Percentiles rank a stretch among this genome's conserved stretches.
phyloP scores from a whole-genome alignment of 306 rosid species.

The Quercus suber region DNA sequence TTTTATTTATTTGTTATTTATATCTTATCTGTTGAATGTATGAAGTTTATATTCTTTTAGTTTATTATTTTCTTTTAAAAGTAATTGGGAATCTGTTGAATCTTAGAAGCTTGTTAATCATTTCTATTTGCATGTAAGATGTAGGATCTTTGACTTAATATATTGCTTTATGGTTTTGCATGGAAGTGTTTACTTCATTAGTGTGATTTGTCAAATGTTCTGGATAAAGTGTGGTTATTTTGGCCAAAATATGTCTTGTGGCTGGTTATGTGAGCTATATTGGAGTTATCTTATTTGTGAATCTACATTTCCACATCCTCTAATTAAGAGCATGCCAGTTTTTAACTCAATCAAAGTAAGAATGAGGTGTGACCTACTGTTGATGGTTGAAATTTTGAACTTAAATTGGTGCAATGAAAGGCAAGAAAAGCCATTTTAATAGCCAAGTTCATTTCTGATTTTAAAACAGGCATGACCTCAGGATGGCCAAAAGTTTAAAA shows the following conservation, averaged over 20 bases:
- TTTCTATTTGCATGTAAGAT: too few relatives aligned
- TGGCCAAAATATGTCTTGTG: not conserved
- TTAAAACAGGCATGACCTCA: not conserved
- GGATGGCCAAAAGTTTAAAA: not conserved
- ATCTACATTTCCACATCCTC: not conserved
- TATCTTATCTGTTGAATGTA: not conserved
- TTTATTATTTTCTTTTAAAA: not conserved
- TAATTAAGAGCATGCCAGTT: not conserved
- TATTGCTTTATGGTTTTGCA: not conserved
- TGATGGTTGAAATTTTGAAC: not conserved
- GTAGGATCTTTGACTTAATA: too few relatives aligned
- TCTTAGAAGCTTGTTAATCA: not conserved
- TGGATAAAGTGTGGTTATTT: not conserved
- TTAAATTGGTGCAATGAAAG: not conserved
- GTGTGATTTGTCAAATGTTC: not conserved
- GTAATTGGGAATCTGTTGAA: not conserved
- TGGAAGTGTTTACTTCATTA: not conserved
- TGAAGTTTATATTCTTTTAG: constrained; percentile 6
- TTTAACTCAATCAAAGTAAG: not conserved
- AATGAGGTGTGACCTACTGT: not conserved
- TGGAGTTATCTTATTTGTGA: not conserved
- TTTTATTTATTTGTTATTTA: not conserved
- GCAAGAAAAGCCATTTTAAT: not conserved
- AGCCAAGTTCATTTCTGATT: not conserved
- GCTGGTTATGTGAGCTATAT: not conserved